These are phyloP conservation scores for Crucibulum laeve DNA, from an alignment of 768 basidiomycete species.

Conservation along the genomic window DNA sequence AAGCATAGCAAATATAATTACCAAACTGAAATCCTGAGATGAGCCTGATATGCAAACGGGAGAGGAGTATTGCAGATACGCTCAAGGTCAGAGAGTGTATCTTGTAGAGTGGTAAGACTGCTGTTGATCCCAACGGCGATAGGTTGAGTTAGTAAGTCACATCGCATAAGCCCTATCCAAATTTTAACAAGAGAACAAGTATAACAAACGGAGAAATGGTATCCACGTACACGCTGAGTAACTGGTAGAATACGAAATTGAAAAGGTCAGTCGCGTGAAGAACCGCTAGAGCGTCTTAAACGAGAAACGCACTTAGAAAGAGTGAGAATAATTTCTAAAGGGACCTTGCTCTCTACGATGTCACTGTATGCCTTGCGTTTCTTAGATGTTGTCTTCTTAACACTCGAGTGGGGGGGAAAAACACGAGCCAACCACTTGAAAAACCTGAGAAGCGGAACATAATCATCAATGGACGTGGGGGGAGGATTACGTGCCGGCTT, in stretches of 20 bases:
- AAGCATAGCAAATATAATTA: slow-evolving; percentile 25
- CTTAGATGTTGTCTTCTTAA: slow-evolving; percentile 13
- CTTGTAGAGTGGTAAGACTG: slow-evolving; percentile 47
- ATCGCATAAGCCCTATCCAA: slow-evolving; percentile 41
- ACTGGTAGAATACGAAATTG: slow-evolving; percentile 15
- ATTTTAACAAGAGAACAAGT: neutral
- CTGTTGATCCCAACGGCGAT: slow-evolving; percentile 44
- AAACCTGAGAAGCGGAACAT: slow-evolving; percentile 49
- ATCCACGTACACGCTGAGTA: slow-evolving; percentile 37
- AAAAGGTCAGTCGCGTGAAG: too few relatives aligned
- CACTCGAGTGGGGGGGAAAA: slow-evolving; percentile 15
- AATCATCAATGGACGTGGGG: slow-evolving; percentile 41
- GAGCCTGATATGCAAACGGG: slow-evolving; percentile 68
- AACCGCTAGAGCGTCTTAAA: neutral
- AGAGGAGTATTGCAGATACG: slow-evolving; percentile 61
- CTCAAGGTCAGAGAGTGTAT: slow-evolving; percentile 55
- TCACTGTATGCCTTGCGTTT: slow-evolving; percentile 25
- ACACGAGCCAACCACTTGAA: slow-evolving; percentile 38
- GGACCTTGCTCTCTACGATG: slow-evolving; percentile 54
- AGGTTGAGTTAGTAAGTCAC: slow-evolving; percentile 41
- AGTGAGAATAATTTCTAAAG: slow-evolving; percentile 53
- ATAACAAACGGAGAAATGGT: slow-evolving; percentile 1
- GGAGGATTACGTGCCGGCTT: slow-evolving; percentile 62
- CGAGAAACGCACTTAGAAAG: slow-evolving; percentile 35
- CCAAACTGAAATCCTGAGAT: slow-evolving; percentile 61